These are phyloP conservation scores for Vachellia pachyceras DNA, from an alignment of 306 rosid genomes.

Conservation along the genomic window DNA sequence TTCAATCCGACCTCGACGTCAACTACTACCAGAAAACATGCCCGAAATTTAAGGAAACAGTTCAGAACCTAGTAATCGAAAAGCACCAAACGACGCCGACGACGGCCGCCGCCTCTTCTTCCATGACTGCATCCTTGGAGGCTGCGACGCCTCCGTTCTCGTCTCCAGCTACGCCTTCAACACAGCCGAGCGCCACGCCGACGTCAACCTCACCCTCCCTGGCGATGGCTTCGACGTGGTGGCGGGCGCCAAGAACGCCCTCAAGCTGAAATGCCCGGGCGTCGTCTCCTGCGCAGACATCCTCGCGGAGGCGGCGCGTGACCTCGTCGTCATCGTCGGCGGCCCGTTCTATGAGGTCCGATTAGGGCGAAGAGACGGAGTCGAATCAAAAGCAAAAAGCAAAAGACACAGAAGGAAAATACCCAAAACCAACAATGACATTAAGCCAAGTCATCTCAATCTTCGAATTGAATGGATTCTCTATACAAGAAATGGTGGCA, in stretches of 20 bases:
- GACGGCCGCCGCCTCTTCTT: constrained; percentile 49
- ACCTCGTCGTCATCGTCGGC: constrained; percentile 44
- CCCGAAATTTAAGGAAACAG: constrained; percentile 43
- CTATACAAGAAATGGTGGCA: constrained; percentile 54
- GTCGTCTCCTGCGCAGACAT: constrained; percentile 59
- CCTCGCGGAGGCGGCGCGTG: constrained; percentile 39
- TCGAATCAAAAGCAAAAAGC: constrained; percentile 20
- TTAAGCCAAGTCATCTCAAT: constrained; percentile 33
- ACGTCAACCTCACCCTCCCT: constrained; percentile 48
- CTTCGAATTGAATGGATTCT: constrained; percentile 38
- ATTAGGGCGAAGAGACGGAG: constrained; percentile 52
- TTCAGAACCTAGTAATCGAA: constrained; percentile 14
- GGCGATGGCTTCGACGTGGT: constrained; percentile 59
- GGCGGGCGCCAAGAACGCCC: constrained; percentile 36
- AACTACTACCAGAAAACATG: constrained; percentile 59
- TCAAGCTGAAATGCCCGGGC: constrained; percentile 53
- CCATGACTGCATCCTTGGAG: constrained; percentile 55
- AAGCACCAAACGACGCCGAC: constrained; percentile 40
- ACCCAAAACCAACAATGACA: constrained; percentile 48
- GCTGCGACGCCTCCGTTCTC: constrained; percentile 63
- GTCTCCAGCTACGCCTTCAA: constrained; percentile 43
- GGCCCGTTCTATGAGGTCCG: constrained; percentile 46
- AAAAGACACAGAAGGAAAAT: background rate
- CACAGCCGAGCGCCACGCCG: constrained; percentile 47
- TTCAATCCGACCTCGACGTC: constrained; percentile 37